Evolutionary conservation across 257 asterid genomes (phyloP).

Genomic region (Solanum paucissectum): DNA sequence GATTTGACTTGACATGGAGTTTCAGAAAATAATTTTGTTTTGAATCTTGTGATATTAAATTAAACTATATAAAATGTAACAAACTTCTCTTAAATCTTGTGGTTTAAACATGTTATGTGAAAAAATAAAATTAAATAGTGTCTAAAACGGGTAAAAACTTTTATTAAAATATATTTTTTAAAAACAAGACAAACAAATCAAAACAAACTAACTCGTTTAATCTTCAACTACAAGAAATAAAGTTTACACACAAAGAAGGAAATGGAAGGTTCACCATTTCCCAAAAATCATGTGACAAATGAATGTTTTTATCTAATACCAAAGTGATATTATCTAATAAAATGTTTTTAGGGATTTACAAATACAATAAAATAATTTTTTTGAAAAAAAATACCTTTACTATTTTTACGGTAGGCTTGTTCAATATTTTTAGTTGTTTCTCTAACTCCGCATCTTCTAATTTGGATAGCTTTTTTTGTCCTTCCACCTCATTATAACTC

Average conservation of each 20-base stretch:
- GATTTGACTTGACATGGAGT: not conserved
- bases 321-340: not conserved
- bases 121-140: no score
- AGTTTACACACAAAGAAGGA: not conserved
- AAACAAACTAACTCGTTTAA: no score
- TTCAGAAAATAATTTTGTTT: no score
- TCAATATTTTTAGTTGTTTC: not conserved
- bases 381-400: not conserved
- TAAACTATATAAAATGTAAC: no score
- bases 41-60: not conserved
- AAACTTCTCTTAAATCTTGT: no score
- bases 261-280: not conserved
- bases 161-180: no score
- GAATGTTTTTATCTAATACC: not conserved
- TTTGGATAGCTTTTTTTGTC: not conserved
- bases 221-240: no score
- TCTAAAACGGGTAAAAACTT: no score
- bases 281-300: not conserved
- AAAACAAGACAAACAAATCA: no score
- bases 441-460: not conserved
- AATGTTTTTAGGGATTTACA: not conserved
- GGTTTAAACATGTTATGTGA: not conserved
- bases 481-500: not conserved
- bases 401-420: not conserved
- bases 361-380: no score